Evolutionary conservation across 1,284 basidiomycete species (phyloP), one percentile per base, ranked within the genome.

Genomic region (Trichosporon sp.): DNA sequence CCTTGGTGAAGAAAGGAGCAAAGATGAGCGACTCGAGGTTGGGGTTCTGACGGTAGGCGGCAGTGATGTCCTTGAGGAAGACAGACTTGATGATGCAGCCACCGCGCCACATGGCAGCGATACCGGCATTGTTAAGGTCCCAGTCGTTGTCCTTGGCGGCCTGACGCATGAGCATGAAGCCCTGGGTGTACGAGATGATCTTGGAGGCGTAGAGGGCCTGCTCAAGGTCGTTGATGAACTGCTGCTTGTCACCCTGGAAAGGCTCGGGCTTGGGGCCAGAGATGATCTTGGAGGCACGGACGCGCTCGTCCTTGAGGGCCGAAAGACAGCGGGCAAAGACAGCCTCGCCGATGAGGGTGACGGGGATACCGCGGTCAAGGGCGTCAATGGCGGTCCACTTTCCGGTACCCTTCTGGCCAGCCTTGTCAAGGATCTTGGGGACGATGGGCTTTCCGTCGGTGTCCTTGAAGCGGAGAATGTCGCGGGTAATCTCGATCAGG

Each of bases 341-440:
- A 76, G 97, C 96, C 88, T 99, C 97, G 76, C 96, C 97, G 79
- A 99, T 99, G 79, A 99, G 90, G 75, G 97, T 99, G 80, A 99
- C 95, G 74, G 93, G 90, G 80, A 90, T 92, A 81, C 96, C 96
- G 77, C 95, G 91, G 81, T 99, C 97, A 76, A 99, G 91, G 74
- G 97, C 97, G 82, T 95, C 93, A 81, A 98, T 93, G 76, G 97
- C 97, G 73, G 97, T 99, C 97, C 97, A 99, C 87, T 99, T 99
- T 73, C 97, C 97, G 76, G 97, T 99, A 84, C 97, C 97, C 88
- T 99, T 99, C 86, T 99, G 97, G 72, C 96, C 97, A 75, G 97
- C 97, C 81, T 92, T 84, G 85, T 98, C 96, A 76, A 98, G 89
- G 80, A 99, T 97, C 87, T 99, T 99, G 81, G 87, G 88, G 76